A percentile compares a stretch with the other conserved stretches of the same genome.
Conservation (phyloP, 257 asterid genomes). For the Ilex asprella region DNA sequence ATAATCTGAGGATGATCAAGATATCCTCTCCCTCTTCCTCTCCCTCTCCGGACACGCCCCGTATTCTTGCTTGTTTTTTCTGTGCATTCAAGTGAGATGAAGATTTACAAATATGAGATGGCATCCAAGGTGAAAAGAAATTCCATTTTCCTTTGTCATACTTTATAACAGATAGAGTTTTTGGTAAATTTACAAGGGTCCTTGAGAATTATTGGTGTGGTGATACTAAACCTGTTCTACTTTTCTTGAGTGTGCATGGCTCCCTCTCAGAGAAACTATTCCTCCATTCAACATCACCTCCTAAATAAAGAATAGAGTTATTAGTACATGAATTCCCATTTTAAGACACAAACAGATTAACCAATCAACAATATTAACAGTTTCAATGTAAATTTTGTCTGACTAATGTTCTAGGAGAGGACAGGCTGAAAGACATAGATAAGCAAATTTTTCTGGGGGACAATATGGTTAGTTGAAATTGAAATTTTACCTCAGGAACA, state of each 20-base stretch:
- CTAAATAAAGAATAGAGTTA: constrained; percentile 25
- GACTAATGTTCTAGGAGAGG: no score
- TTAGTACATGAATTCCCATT: constrained; percentile 19
- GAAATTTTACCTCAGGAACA: no score
- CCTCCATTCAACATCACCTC: constrained; percentile 74
- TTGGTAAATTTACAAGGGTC: no score
- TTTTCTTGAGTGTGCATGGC: constrained; percentile 68
- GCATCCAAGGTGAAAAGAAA: neutral
- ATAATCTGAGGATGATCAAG: constrained; percentile 94
- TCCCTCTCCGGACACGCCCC: constrained; percentile 58
- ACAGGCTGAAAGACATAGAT: no score
- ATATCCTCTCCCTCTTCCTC: constrained; percentile 73
- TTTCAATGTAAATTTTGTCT: neutral
- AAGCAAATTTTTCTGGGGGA: no score
- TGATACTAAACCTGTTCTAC: constrained; percentile 53
- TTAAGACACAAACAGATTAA: constrained; percentile 1
- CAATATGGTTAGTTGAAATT: no score
- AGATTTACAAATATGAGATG: constrained; percentile 7
- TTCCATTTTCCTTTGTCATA: constrained; percentile 1
- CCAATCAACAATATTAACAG: neutral
- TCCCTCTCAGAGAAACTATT: constrained; percentile 84
- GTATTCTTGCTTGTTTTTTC: constrained; percentile 60
- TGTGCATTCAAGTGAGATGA: constrained; percentile 24
- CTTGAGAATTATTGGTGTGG: neutral
- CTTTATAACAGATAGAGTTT: neutral